These are phyloP conservation scores for Aspergillus sp. DNA, from an alignment of 2,329 filamentous ascomycete genomes.

Conservation along the genomic window DNA sequence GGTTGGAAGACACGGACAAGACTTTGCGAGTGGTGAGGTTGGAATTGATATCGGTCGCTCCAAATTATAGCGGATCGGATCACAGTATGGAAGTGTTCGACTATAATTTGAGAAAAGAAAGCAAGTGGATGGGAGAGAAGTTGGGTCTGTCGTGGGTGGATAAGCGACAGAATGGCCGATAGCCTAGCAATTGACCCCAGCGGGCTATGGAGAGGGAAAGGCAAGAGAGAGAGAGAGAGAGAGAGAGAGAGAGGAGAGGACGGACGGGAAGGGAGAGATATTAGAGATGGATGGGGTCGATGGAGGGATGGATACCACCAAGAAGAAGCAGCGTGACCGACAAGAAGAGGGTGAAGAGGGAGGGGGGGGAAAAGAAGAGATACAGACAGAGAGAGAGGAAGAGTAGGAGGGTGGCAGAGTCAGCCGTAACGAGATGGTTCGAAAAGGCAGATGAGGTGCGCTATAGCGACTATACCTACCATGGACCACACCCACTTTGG, in stretches of 20 bases:
- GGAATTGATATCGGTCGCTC: neutral
- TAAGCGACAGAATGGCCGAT: conserved; percentile 1
- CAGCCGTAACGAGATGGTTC: conserved; percentile 13
- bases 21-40: neutral
- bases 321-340: neutral
- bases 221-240: neutral
- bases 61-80: neutral
- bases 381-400: conserved; percentile 10
- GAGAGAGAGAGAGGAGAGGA: neutral
- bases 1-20: conserved; percentile 3
- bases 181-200: conserved; percentile 14
- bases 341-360: conserved; percentile 8
- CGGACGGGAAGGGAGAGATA: neutral
- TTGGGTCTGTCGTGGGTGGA: neutral
- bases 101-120: neutral
- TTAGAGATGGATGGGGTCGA: neutral
- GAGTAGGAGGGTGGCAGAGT: conserved; percentile 11
- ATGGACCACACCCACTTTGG: neutral
- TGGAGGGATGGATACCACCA: conserved; percentile 1
- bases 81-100: neutral
- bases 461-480: conserved; percentile 6
- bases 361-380: neutral
- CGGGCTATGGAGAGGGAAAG: neutral
- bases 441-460: conserved; percentile 5
- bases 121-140: neutral